A percentile compares a stretch with the other conserved stretches of the same genome.
Evolutionary conservation across 768 basidiomycete species (phyloP).

Genomic region (Candolleomyces eurysporus): DNA sequence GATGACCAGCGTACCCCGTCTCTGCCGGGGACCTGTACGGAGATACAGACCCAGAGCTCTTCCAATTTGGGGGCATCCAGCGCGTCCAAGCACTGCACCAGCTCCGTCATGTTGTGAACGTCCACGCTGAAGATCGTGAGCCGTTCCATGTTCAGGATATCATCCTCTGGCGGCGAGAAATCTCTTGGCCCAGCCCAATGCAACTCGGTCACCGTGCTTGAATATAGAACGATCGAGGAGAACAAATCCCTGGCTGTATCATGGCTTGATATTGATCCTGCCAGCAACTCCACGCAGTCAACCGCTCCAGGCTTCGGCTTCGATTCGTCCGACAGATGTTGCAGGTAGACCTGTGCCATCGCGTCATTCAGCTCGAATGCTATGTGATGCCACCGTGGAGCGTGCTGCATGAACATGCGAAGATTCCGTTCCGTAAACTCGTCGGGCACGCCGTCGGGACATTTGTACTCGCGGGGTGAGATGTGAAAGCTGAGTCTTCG

Average conservation of each 20-base stretch:
- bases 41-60: background rate
- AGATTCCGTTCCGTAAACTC: conserved; percentile 3
- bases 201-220: background rate
- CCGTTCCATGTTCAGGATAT: background rate
- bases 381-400: conserved; percentile 3
- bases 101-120: background rate
- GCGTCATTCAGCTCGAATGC: conserved; percentile 6
- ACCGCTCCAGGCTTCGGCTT: background rate
- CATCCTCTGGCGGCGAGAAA: background rate
- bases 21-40: background rate
- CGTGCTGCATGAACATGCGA: conserved; percentile 2
- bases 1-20: background rate
- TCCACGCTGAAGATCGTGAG: background rate
- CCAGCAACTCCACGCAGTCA: background rate
- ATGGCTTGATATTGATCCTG: background rate
- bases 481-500: conserved; percentile 5
- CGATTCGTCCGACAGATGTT: background rate
- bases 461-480: background rate
- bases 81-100: background rate
- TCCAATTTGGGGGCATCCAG: background rate
- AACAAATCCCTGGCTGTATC: background rate
- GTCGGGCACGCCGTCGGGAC: background rate
- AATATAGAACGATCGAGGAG: background rate
- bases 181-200: background rate
- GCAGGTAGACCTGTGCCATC: background rate